Conservation (phyloP, 768 basidiomycete genomes). For the Suillus ampliporus region DNA sequence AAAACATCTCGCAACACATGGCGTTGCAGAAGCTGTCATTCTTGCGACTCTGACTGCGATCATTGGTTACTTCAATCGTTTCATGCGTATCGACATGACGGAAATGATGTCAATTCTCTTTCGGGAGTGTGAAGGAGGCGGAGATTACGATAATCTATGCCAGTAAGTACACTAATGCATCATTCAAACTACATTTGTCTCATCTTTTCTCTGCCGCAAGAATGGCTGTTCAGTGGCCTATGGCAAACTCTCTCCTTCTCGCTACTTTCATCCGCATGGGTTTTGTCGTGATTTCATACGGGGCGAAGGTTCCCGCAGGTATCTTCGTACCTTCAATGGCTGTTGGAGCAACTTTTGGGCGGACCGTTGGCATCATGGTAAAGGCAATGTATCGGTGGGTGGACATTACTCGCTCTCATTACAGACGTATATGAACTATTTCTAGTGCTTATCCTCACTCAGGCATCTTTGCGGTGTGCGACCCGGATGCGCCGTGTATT, state of each 20-base stretch:
- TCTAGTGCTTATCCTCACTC: constrained; percentile 79
- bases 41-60: constrained; percentile 90
- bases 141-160: constrained; percentile 91
- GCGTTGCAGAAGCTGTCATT: constrained; percentile 86
- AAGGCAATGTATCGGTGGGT: constrained; percentile 87
- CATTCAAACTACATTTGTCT: constrained; percentile 5
- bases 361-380: constrained; percentile 96
- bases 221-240: constrained; percentile 89
- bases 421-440: constrained; percentile 9
- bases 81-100: constrained; percentile 97
- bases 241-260: constrained; percentile 90
- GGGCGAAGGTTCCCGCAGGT: constrained; percentile 95
- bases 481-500: constrained; percentile 93
- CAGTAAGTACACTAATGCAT: constrained; percentile 65
- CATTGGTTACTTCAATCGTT: constrained; percentile 93
- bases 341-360: constrained; percentile 94
- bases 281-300: constrained; percentile 91
- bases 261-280: constrained; percentile 89
- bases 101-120: constrained; percentile 95
- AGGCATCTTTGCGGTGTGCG: constrained; percentile 89
- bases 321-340: constrained; percentile 99
- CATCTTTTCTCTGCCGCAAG: constrained; percentile 45
- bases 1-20: constrained; percentile 84
- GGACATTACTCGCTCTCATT: background rate
- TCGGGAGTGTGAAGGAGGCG: constrained; percentile 93